Conservation (phyloP, 768 basidiomycete genomes). For the Clavulina sp. region DNA sequence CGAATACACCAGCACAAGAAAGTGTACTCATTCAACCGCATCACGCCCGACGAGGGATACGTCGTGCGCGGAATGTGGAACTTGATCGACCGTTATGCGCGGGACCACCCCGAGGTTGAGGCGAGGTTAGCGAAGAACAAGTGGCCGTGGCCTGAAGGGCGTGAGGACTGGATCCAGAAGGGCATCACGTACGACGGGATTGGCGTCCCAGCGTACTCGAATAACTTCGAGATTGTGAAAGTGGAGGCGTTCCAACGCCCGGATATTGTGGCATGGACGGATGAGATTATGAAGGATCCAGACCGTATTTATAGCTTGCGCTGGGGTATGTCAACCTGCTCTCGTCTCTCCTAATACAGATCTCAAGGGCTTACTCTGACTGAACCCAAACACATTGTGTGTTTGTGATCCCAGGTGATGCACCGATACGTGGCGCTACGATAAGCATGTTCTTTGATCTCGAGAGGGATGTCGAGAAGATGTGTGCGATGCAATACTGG, state of each 20-base stretch:
- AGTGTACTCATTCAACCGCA: slow-evolving; percentile 10
- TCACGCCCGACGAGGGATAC: slow-evolving; percentile 6
- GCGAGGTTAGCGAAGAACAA: slow-evolving; percentile 6
- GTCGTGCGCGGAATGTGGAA: slow-evolving; percentile 11
- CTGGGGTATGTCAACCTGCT: too few relatives aligned
- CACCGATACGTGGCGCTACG: not conserved
- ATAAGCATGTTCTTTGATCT: not conserved
- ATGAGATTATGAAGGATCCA: not conserved
- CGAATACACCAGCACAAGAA: slow-evolving; percentile 10
- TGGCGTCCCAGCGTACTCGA: not conserved
- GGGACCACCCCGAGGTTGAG: slow-evolving; percentile 8
- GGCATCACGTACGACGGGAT: not conserved
- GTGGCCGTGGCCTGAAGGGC: slow-evolving; percentile 4
- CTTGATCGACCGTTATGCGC: slow-evolving; percentile 12
- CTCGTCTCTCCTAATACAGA: too few relatives aligned
- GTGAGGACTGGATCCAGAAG: slow-evolving; percentile 2
- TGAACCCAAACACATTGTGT: not conserved
- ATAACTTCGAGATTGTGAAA: too few relatives aligned
- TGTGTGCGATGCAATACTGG: not conserved
- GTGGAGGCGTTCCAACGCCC: too few relatives aligned
- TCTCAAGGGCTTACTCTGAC: not conserved
- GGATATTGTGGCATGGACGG: not conserved
- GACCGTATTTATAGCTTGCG: not conserved
- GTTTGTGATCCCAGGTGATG: not conserved
- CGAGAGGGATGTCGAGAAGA: not conserved